These are phyloP conservation scores for Collybia sp. DNA, from an alignment of 768 basidiomycete species.

Conservation along the genomic window DNA sequence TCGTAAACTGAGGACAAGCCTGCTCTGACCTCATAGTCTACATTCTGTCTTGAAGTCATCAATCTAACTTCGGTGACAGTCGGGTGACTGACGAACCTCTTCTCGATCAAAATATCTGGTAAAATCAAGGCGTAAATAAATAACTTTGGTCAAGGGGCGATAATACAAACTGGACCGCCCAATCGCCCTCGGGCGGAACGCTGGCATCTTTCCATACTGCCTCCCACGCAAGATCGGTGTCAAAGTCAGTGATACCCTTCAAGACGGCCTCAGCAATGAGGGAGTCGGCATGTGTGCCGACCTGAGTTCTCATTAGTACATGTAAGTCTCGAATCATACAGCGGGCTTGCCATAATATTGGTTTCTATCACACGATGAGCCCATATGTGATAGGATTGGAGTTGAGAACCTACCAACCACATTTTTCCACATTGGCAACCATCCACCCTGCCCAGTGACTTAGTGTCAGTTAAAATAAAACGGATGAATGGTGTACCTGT, in stretches of 20 bases:
- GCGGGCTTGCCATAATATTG: conserved; percentile 65
- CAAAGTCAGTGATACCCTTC: conserved; percentile 62
- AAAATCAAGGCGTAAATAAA: background rate
- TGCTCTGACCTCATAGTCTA: conserved; percentile 79
- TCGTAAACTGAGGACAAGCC: conserved; percentile 69
- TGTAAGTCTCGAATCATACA: background rate
- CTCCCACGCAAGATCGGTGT: conserved; percentile 61
- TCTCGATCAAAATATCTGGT: conserved; percentile 66
- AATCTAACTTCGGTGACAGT: background rate
- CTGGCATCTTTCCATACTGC: conserved; percentile 74
- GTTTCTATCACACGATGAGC: conserved; percentile 42
- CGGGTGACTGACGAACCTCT: conserved; percentile 37
- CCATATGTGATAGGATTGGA: background rate
- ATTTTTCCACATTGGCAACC: conserved; percentile 92
- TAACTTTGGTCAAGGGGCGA: background rate
- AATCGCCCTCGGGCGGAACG: conserved; percentile 55
- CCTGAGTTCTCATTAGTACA: conserved; percentile 27
- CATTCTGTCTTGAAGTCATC: conserved; percentile 34
- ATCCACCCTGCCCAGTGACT: conserved; percentile 47
- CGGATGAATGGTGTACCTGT: conserved; percentile 34
- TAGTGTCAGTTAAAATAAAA: conserved; percentile 7
- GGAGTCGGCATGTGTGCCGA: conserved; percentile 78
- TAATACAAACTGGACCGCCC: conserved; percentile 39
- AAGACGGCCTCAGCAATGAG: conserved; percentile 67
- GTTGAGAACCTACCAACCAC: conserved; percentile 48